Conservation (phyloP, 345 rosid species). For the Dovyalis caffra region DNA sequence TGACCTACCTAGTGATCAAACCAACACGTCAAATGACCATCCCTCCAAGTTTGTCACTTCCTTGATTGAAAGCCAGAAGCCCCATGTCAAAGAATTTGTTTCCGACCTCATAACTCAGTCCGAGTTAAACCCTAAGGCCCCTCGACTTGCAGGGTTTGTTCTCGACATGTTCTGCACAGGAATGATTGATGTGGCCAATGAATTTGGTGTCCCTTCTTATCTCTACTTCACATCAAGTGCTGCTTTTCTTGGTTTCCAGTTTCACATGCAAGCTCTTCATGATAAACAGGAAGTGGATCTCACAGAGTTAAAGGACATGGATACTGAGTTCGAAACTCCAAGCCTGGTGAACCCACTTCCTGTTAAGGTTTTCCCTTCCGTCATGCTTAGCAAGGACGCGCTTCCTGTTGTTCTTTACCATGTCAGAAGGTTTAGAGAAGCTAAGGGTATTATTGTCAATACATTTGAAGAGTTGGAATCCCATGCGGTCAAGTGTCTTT, state of each 20-base stretch:
- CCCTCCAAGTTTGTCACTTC: background rate
- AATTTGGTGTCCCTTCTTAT: constrained; percentile 20
- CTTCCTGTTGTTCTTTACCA: background rate
- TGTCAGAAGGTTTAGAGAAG: background rate
- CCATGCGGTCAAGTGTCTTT: background rate
- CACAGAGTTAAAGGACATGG: constrained; percentile 1
- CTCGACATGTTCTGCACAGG: constrained; percentile 19
- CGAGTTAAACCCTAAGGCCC: background rate
- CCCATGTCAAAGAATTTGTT: constrained; percentile 17
- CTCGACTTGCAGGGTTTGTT: constrained; percentile 10
- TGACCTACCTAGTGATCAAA: constrained; percentile 23
- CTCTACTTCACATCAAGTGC: constrained; percentile 18
- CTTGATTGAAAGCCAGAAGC: constrained; percentile 20
- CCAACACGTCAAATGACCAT: background rate
- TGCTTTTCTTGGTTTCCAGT: constrained; percentile 9
- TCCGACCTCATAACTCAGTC: constrained; percentile 4
- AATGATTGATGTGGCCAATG: constrained; percentile 20
- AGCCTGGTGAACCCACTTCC: constrained; percentile 3
- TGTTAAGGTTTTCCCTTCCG: constrained; percentile 8
- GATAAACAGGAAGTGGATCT: background rate
- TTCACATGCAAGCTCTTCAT: background rate
- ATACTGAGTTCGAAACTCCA: constrained; percentile 3
- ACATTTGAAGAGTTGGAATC: constrained; percentile 12
- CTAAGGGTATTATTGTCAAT: constrained; percentile 19
- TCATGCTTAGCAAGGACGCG: background rate